Conservation (phyloP, 1,139 yeast genomes). For the Scheffersomyces lignicola region DNA sequence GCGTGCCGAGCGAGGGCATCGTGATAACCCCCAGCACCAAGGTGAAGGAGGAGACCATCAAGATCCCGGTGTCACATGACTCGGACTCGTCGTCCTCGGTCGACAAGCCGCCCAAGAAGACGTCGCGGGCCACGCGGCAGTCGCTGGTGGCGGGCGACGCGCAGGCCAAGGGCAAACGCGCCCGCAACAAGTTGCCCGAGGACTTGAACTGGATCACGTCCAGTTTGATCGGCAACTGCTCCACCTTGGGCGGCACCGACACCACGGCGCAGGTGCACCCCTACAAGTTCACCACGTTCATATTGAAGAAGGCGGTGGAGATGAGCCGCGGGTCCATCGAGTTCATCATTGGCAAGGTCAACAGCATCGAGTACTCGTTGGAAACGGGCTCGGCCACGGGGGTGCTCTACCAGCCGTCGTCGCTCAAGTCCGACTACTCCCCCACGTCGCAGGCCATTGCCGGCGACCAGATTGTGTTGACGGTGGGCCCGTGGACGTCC, state of each 20-base stretch:
- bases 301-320: constrained; percentile 78
- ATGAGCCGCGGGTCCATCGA: constrained; percentile 73
- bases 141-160: constrained; percentile 14
- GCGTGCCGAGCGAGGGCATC: constrained; percentile 8
- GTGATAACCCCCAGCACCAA: constrained; percentile 3
- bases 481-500: constrained; percentile 97
- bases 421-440: constrained; percentile 36
- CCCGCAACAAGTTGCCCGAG: constrained; percentile 51
- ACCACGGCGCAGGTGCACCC: constrained; percentile 98
- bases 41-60: constrained; percentile 17
- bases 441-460: constrained; percentile 24
- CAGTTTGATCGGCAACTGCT: constrained; percentile 68
- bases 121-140: constrained; percentile 27
- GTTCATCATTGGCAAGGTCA: constrained; percentile 80
- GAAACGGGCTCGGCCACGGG: constrained; percentile 70
- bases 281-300: constrained; percentile 80
- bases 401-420: constrained; percentile 61
- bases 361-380: constrained; percentile 59
- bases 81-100: constrained; percentile 22
- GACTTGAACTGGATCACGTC: constrained; percentile 82
- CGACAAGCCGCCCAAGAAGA: constrained; percentile 36
- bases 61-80: constrained; percentile 13
- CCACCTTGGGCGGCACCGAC: constrained; percentile 78
- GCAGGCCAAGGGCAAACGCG: constrained; percentile 6
- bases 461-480: constrained; percentile 77